A percentile compares a stretch with the other conserved stretches of the same genome.
These are phyloP conservation scores for Fusarium continuum DNA, from an alignment of 2,329 filamentous ascomycete genomes.

Conservation along the genomic window DNA sequence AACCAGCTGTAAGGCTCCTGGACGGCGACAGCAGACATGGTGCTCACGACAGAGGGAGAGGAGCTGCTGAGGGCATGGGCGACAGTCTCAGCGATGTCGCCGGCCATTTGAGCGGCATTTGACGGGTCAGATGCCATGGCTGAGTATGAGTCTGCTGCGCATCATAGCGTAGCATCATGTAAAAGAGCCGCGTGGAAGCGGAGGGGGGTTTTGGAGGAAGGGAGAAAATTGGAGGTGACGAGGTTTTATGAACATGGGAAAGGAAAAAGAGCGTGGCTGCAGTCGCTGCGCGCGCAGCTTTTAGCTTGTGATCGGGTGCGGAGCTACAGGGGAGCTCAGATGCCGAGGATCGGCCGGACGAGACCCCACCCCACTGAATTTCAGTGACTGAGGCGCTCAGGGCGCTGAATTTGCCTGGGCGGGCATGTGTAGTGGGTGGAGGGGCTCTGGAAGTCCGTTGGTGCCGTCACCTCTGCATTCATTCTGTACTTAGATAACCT, in stretches of 20 bases:
- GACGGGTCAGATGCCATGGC: constrained; percentile 55
- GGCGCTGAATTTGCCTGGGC: constrained; percentile 30
- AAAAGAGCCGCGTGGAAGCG: constrained; percentile 37
- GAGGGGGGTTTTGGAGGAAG: constrained; percentile 24
- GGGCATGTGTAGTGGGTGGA: constrained; percentile 33
- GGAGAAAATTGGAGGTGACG: constrained; percentile 23
- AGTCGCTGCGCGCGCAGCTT: constrained; percentile 29
- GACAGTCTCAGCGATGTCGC: constrained; percentile 47
- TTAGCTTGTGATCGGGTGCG: constrained; percentile 44
- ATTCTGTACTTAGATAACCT: constrained; percentile 9
- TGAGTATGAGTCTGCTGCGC: constrained; percentile 44
- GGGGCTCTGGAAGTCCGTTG: constrained; percentile 35
- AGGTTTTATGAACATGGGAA: constrained; percentile 38
- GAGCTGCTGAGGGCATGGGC: constrained; percentile 46
- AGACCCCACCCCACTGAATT: constrained; percentile 26
- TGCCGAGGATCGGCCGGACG: constrained; percentile 42
- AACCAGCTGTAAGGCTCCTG: constrained; percentile 64
- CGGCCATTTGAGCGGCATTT: constrained; percentile 49
- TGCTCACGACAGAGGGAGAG: constrained; percentile 52
- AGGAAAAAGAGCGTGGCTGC: constrained; percentile 33
- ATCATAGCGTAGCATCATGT: constrained; percentile 51
- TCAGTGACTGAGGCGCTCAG: constrained; percentile 25
- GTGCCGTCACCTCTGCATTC: constrained; percentile 27
- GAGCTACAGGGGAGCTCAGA: constrained; percentile 39
- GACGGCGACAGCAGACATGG: constrained; percentile 46